Conservation (phyloP, 208 protist species). For the Herpetomonas samuelpessoai region DNA sequence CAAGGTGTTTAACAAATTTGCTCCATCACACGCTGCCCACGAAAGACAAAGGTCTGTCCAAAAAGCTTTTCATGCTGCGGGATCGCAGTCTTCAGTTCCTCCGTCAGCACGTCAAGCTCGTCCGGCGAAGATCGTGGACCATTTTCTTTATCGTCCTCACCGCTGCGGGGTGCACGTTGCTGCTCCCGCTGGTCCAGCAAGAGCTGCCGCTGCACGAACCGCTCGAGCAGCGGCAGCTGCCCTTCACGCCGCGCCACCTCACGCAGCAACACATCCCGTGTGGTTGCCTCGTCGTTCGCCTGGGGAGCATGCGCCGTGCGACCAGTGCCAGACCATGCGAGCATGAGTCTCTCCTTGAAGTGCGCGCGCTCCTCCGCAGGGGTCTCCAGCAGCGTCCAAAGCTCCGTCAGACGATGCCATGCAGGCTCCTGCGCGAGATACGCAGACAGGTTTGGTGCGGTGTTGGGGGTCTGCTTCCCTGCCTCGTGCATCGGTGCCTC, state of each 20-base stretch:
- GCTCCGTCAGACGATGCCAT: slow-evolving; percentile 31
- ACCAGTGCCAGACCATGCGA: slow-evolving; percentile 1
- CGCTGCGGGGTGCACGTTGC: not conserved
- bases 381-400: slow-evolving; percentile 58
- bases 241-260: slow-evolving; percentile 53
- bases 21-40: slow-evolving; percentile 47
- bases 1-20: slow-evolving; percentile 14
- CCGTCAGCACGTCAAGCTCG: slow-evolving; percentile 45
- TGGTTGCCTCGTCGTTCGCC: not conserved
- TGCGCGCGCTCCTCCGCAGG: slow-evolving; percentile 30
- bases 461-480: no score
- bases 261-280: slow-evolving; percentile 14
- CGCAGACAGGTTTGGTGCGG: not conserved
- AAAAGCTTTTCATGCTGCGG: slow-evolving; percentile 45
- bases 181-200: slow-evolving; percentile 29
- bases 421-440: not conserved
- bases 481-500: no score
- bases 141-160: slow-evolving; percentile 1
- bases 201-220: slow-evolving; percentile 66
- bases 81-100: slow-evolving; percentile 47
- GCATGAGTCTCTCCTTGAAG: slow-evolving; percentile 6
- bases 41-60: slow-evolving; percentile 38
- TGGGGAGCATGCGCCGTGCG: not conserved
- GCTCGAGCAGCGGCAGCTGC: slow-evolving; percentile 72
- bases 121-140: slow-evolving; percentile 4